A percentile compares a stretch with the other conserved stretches of the same genome.
Conservation (phyloP, 345 rosid species). For the Rhodomyrtus tomentosa region DNA sequence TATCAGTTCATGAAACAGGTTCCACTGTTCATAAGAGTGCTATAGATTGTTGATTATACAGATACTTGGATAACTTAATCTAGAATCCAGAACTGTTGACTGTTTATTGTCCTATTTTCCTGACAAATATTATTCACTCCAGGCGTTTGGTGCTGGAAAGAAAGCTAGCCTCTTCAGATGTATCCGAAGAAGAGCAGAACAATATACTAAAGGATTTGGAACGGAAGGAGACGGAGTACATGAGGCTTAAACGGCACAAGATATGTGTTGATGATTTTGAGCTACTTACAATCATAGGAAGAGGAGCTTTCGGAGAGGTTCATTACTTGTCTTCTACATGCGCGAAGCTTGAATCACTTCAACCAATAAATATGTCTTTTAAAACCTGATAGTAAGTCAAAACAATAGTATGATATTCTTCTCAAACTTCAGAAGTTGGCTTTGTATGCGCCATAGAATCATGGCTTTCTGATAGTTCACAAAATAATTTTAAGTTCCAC, state of each 20-base stretch:
- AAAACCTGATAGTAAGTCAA: neutral
- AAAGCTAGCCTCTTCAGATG: slow-evolving; percentile 59
- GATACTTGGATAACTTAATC: neutral
- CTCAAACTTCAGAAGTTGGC: neutral
- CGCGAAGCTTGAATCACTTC: neutral
- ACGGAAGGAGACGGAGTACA: slow-evolving; percentile 77
- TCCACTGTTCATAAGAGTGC: neutral
- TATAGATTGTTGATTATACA: neutral
- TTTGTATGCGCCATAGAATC: neutral
- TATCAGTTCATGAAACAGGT: neutral
- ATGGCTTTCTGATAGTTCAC: neutral
- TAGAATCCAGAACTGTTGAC: neutral
- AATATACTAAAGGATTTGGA: slow-evolving; percentile 70
- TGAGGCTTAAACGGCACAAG: slow-evolving; percentile 73
- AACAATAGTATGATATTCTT: neutral
- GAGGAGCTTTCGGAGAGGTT: slow-evolving; percentile 99
- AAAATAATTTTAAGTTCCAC: neutral
- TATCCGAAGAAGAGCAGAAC: slow-evolving; percentile 61
- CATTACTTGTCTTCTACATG: neutral
- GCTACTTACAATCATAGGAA: slow-evolving; percentile 68
- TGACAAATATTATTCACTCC: slow-evolving; percentile 9
- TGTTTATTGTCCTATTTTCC: slow-evolving; percentile 1
- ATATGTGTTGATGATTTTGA: slow-evolving; percentile 82
- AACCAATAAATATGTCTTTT: neutral
- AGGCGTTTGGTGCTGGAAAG: slow-evolving; percentile 63